Percentiles rank a stretch among this genome's conserved stretches.
Conservation (phyloP, 768 basidiomycete species). For the Termitomyces sp. region DNA sequence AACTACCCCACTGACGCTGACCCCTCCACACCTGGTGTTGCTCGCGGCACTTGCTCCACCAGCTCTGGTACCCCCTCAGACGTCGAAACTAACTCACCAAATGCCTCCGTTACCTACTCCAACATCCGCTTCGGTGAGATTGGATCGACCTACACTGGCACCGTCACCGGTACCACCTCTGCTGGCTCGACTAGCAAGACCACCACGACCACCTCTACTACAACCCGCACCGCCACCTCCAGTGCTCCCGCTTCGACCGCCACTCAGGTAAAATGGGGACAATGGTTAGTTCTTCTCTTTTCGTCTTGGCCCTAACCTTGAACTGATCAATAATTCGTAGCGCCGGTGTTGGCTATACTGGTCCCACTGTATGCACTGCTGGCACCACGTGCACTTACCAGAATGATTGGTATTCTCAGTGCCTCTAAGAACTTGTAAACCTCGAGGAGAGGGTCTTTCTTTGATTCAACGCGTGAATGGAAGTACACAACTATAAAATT, state of each 20-base stretch:
- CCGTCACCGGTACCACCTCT: constrained; percentile 1
- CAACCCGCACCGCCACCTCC: not conserved
- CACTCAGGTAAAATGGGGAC: not conserved
- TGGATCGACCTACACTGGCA: constrained; percentile 5
- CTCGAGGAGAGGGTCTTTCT: not conserved
- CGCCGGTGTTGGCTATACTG: constrained; percentile 1
- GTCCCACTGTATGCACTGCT: not conserved
- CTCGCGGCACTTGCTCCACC: constrained; percentile 33
- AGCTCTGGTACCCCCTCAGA: constrained; percentile 28
- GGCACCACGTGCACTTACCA: constrained; percentile 4
- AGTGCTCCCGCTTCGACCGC: not conserved
- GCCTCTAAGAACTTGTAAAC: not conserved
- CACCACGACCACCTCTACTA: not conserved
- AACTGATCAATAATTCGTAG: not conserved
- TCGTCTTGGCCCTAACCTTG: not conserved
- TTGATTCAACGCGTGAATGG: not conserved
- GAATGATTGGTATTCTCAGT: constrained; percentile 2
- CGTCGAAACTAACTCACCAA: constrained; percentile 22
- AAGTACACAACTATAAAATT: not conserved
- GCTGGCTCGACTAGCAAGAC: not conserved
- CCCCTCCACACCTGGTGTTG: constrained; percentile 15
- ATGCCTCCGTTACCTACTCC: constrained; percentile 32
- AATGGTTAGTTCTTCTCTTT: not conserved
- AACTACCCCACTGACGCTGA: constrained; percentile 22
- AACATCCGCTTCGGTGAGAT: constrained; percentile 15